Base-by-base conservation (phyloP, 2,329 filamentous ascomycete species). In the Magnaporthiopsis rhizophila region DNA sequence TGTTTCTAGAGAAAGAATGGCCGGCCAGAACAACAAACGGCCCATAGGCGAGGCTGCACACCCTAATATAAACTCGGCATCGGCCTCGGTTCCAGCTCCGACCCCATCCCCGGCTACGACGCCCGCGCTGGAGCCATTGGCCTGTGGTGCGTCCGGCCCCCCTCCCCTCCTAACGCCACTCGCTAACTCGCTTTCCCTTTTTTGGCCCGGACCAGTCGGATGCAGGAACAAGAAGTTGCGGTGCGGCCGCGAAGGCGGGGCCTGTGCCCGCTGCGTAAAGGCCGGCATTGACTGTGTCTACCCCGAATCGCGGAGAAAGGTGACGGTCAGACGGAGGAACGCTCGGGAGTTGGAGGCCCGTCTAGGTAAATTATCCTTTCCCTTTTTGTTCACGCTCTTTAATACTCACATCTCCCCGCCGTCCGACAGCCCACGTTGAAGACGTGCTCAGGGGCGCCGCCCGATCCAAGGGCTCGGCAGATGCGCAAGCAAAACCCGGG, bases 291-390 rank as follows among this genome's bases (percentile, higher is more conserved):
- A 91, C 63, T 97, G 94, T 76, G 83, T 90, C 64, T 97, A 96
- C 75, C 93, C 96, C 66, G 91, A 96, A 77, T 90, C 92, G 64
- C 84, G 92, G 72, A 88, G 91, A 77, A 97, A 96, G 79, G 91
- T 91, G 64, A 90, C 91, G 5, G 89, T 91, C 26, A 97, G 96
- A 79, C 83, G 92, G 71, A 88, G 90, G 69, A 97, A 97, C 75
- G 93, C 97, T 67, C 95, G 90, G 78, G 89, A 95, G 73, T 80
- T 97, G 65, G 94, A 97, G 75, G 91, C 91, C 68, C 85, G 94
- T 72, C 79, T 97, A 73, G 90, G 91, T 95, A 85, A 80, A 30
- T 7, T 3, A 65, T 61, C 56, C 64, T 9, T 24, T 57, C 21
- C 11, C 61, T 59, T 32, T 3, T 21, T 30, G 24, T 63, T 34